These are phyloP conservation scores for Colletotrichum viniferum DNA, from an alignment of 2,329 filamentous ascomycete species.

Conservation along the genomic window DNA sequence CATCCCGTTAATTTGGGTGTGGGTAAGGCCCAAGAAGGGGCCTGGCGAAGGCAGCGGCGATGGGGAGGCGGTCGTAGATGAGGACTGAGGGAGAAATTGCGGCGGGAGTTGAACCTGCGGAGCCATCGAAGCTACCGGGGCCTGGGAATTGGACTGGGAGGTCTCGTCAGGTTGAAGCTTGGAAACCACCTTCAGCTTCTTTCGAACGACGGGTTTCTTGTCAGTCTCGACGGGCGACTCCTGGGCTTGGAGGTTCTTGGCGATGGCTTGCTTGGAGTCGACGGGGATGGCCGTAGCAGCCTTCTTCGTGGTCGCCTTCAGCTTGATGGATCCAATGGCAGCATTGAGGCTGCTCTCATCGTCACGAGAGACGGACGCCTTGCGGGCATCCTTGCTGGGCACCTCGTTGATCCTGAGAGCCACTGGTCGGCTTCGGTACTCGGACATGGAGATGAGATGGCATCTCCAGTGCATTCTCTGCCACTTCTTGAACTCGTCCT, in stretches of 20 bases:
- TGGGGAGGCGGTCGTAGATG: not conserved
- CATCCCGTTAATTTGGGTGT: not conserved
- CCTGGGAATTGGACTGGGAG: not conserved
- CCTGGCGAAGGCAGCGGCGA: not conserved
- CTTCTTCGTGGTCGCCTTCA: not conserved
- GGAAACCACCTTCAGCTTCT: not conserved
- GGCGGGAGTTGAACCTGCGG: not conserved
- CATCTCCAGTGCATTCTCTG: conserved; percentile 1
- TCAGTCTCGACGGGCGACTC: not conserved
- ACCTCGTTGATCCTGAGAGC: not conserved
- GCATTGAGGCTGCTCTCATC: not conserved
- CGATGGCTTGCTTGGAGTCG: not conserved
- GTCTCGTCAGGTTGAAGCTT: not conserved
- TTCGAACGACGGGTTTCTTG: not conserved
- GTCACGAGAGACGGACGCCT: not conserved
- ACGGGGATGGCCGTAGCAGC: not conserved
- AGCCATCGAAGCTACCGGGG: not conserved
- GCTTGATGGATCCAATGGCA: not conserved
- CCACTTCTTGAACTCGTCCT: not conserved
- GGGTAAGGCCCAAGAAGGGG: not conserved
- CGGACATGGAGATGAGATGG: not conserved
- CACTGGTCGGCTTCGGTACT: not conserved
- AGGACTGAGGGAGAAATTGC: not conserved
- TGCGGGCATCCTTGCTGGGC: not conserved
- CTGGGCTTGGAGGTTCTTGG: not conserved